Percentiles rank a stretch among this genome's conserved stretches.
These are phyloP conservation scores for Alternaria panax DNA, from an alignment of 2,329 filamentous ascomycete species.

Conservation along the genomic window DNA sequence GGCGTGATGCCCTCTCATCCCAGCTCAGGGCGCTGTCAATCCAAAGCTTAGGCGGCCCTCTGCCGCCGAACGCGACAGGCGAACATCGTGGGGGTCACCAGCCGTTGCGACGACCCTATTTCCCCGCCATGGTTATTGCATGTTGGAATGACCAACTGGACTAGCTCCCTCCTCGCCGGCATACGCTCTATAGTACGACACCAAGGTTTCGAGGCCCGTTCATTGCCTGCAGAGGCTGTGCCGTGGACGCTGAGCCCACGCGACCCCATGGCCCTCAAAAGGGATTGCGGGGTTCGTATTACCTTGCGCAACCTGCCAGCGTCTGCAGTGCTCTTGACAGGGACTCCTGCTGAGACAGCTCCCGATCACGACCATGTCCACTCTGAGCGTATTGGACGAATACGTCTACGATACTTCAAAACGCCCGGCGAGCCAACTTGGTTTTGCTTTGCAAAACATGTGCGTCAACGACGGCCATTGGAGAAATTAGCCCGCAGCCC, in stretches of 20 bases:
- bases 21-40: slow-evolving; percentile 11
- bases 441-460: slow-evolving; percentile 11
- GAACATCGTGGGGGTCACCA: slow-evolving; percentile 19
- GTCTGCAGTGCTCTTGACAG: slow-evolving; percentile 10
- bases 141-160: slow-evolving; percentile 3
- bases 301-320: slow-evolving; percentile 14
- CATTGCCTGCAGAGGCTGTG: not conserved
- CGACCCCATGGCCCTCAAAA: not conserved
- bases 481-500: not conserved
- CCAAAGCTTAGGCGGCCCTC: slow-evolving; percentile 20
- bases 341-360: slow-evolving; percentile 3
- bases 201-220: not conserved
- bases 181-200: slow-evolving; percentile 7
- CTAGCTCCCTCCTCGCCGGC: slow-evolving; percentile 12
- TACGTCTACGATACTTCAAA: not conserved
- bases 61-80: slow-evolving; percentile 24
- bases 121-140: slow-evolving; percentile 4
- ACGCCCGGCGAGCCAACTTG: not conserved
- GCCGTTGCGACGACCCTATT: not conserved
- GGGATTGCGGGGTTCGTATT: slow-evolving; percentile 18
- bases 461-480: slow-evolving; percentile 7
- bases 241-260: not conserved
- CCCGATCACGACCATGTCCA: slow-evolving; percentile 9
- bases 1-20: slow-evolving; percentile 6
- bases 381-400: slow-evolving; percentile 5